A percentile compares a stretch with the other conserved stretches of the same genome.
phyloP scores from a whole-genome alignment of 2,329 filamentous ascomycete species.

The Penicillium sp. region DNA sequence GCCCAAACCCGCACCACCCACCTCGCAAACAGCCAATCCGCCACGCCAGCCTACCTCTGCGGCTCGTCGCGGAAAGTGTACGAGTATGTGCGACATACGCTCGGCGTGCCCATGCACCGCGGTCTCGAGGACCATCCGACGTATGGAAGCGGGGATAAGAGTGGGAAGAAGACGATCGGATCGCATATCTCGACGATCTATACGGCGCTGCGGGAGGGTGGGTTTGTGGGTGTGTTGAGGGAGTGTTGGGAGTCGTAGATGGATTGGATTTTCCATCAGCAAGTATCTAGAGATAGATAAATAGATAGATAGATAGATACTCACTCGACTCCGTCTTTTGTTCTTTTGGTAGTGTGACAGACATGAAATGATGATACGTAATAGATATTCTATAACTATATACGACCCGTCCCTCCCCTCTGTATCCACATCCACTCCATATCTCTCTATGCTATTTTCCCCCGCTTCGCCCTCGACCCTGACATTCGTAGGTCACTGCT shows the following conservation, averaged over 20 bases:
- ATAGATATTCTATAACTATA: not conserved
- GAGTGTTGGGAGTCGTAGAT: conserved; percentile 3
- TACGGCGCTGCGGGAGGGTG: conserved; percentile 28
- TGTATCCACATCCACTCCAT: not conserved
- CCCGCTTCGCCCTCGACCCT: conserved; percentile 15
- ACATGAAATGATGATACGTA: not conserved
- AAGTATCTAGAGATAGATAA: not conserved
- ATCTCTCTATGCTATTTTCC: not conserved
- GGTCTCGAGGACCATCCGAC: conserved; percentile 38
- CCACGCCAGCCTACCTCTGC: conserved; percentile 33
- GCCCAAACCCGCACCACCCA: conserved; percentile 21
- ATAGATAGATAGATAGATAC: no score
- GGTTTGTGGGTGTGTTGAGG: conserved; percentile 6
- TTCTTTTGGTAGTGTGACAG: no score
- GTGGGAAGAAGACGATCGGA: conserved; percentile 27
- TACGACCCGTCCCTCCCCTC: no score
- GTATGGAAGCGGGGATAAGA: conserved; percentile 4
- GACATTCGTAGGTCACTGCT: conserved; percentile 19
- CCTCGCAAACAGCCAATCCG: conserved; percentile 13
- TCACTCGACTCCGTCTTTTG: no score
- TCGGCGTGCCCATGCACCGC: conserved; percentile 40
- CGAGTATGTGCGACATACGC: conserved; percentile 39
- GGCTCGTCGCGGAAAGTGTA: conserved; percentile 39
- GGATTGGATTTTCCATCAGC: not conserved
- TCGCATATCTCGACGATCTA: conserved; percentile 34